Evolutionary conservation across 148 eudicot species (phyloP).

Genomic region (Pharnaceum exiguum): DNA sequence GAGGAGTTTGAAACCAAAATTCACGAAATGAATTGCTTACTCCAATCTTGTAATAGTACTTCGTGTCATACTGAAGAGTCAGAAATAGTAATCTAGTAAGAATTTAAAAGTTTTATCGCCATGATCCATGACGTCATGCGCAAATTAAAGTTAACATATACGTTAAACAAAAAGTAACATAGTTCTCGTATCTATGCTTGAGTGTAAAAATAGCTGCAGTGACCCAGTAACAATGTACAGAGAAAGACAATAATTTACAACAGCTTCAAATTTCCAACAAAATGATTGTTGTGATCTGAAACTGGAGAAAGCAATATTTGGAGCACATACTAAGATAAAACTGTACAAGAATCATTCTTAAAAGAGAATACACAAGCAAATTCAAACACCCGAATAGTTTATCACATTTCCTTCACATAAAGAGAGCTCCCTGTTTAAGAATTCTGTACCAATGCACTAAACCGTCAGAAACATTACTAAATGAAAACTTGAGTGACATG

Average conservation of each 20-base stretch:
- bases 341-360: too few species aligned
- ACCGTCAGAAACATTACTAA: too few species aligned
- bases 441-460: not conserved
- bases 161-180: not conserved
- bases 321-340: too few species aligned
- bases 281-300: too few species aligned
- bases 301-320: too few species aligned
- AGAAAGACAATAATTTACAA: not conserved
- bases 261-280: too few species aligned
- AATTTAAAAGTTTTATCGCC: not conserved
- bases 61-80: slow-evolving; percentile 21
- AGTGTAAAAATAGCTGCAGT: not conserved
- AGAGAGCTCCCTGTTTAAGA: not conserved
- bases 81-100: slow-evolving; percentile 10
- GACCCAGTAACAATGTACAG: not conserved
- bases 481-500: too few species aligned
- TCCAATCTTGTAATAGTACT: slow-evolving; percentile 37
- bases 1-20: slow-evolving; percentile 44
- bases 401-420: too few species aligned
- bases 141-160: not conserved
- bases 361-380: too few species aligned
- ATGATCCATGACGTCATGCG: not conserved
- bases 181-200: not conserved
- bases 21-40: slow-evolving; percentile 16
- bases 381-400: too few species aligned